These are phyloP conservation scores for Rhodotorula sp. DNA, from an alignment of 1,284 basidiomycete species.

Conservation along the genomic window DNA sequence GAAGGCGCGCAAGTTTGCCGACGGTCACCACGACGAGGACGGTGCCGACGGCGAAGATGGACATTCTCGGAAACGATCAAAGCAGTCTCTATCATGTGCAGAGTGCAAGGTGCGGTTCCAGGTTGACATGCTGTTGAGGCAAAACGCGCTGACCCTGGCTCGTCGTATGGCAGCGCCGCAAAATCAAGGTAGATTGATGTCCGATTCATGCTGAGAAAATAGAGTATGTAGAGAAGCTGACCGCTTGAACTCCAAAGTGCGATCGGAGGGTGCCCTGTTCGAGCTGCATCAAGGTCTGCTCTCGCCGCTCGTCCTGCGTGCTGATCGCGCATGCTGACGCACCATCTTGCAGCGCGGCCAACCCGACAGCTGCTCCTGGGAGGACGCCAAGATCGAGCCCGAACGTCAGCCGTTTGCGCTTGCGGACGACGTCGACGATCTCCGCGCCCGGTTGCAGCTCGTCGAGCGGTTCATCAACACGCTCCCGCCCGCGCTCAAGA, in stretches of 20 bases:
- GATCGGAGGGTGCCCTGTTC: conserved; percentile 32
- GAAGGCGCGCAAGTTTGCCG: conserved; percentile 9
- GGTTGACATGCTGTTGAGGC: not conserved
- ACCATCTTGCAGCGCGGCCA: not conserved
- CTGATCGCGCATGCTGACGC: not conserved
- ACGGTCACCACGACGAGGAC: not conserved
- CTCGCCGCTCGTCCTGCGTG: not conserved
- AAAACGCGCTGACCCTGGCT: not conserved
- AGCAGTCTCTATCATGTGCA: conserved; percentile 22
- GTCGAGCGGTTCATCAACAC: conserved; percentile 27
- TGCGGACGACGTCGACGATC: conserved; percentile 19
- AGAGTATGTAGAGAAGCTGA: not conserved
- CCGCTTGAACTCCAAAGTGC: conserved; percentile 1
- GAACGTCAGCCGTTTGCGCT: conserved; percentile 30
- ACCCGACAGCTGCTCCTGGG: conserved; percentile 1
- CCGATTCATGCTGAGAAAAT: no score
- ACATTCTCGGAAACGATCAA: not conserved
- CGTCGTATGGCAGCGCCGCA: conserved; percentile 12
- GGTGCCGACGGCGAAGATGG: not conserved
- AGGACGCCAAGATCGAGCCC: conserved; percentile 35
- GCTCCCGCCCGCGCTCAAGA: conserved; percentile 10
- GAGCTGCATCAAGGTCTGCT: conserved; percentile 20
- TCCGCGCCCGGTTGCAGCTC: conserved; percentile 2
- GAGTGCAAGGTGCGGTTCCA: conserved; percentile 30
- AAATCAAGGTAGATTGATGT: conserved; percentile 23